Percentiles rank a stretch among this genome's conserved stretches.
Evolutionary conservation across 2,329 filamentous ascomycete species (phyloP).

Genomic region (Curvularia eragrostidis): DNA sequence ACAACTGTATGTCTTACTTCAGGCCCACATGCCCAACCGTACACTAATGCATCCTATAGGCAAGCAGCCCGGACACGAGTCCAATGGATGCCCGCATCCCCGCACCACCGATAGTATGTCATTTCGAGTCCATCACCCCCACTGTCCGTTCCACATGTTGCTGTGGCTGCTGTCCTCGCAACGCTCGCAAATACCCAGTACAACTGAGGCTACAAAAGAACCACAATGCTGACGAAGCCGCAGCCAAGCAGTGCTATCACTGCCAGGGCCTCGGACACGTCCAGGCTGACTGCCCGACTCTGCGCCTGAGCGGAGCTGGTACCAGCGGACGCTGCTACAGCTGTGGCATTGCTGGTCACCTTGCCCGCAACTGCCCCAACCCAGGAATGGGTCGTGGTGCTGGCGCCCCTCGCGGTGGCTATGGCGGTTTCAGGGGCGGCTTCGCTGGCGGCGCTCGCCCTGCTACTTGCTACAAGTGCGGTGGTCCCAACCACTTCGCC

Average conservation of each 20-base stretch:
- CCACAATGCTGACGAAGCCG: constrained; percentile 22
- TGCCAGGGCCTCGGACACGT: constrained; percentile 98
- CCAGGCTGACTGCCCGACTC: constrained; percentile 97
- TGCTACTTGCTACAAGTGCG: constrained; percentile 73
- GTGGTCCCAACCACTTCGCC: constrained; percentile 95
- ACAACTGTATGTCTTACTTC: constrained; percentile 78
- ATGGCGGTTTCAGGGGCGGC: constrained; percentile 74
- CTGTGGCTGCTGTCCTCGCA: constrained; percentile 3
- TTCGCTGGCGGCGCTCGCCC: constrained; percentile 72
- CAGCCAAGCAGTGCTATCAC: constrained; percentile 99
- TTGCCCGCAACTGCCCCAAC: constrained; percentile 87
- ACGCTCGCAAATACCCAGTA: neutral
- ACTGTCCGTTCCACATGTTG: constrained; percentile 1
- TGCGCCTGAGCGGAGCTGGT: constrained; percentile 83
- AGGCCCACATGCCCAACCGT: constrained; percentile 11
- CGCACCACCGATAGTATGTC: constrained; percentile 86
- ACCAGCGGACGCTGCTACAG: constrained; percentile 93
- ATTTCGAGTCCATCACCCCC: constrained; percentile 2
- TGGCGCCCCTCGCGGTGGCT: constrained; percentile 74
- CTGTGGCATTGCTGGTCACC: constrained; percentile 90
- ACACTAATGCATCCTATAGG: constrained; percentile 52
- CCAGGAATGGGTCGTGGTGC: constrained; percentile 71
- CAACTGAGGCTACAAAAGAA: neutral
- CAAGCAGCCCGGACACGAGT: constrained; percentile 95
- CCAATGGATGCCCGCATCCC: constrained; percentile 94